Base-by-base conservation (phyloP, 75 land plant species). In the Isoetes taiwanensis region DNA sequence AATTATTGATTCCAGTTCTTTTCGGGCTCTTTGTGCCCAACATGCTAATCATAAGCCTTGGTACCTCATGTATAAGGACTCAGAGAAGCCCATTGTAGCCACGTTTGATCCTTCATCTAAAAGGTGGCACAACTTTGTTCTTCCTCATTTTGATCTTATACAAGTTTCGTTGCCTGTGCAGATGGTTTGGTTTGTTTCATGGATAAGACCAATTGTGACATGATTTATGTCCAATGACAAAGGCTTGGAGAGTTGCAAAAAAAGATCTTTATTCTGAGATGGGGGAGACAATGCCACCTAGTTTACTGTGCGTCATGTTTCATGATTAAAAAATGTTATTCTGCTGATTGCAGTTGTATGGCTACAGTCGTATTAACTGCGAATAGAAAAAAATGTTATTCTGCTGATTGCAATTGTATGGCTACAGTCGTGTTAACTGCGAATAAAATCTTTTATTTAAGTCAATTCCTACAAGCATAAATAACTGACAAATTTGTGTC, bases 61-160 rank as follows among this genome's bases (percentile, higher is more conserved):
- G 50, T 46, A 46, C 25, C 50, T 46, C n/a, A 46, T 46, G 6
- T 46, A 46, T 23, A 46, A 46, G 50, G 50, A 46, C 50, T 46
- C 50, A 8, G 50, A 46, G 38, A 46, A 46, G 50, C 16, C 25
- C 21, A 4, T 19, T 23, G 50, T 19, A 23, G 50, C 25, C 8
- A 23, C 50, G 23, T 46, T 46, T 23, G 50, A 46, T n/a, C 50
- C 50, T 19, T 19, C 50, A 8, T 46, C 50, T 4, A 16, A 23
- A 23, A 46, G 23, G 50, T 46, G 50, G 50, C 50, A 46, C 19
- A 46, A 46, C 50, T 46, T 46, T 23, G 50, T 46, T 23, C 38
- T 46, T 8, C 50, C 50, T 19, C 6, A 16, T 19, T 23, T 46
- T n/a, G n/a, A n/a, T n/a, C 50, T 8, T 46, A 16, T 6, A 23